phyloP scores from a whole-genome alignment of 345 rosid species.

The Physaria fendleri region DNA sequence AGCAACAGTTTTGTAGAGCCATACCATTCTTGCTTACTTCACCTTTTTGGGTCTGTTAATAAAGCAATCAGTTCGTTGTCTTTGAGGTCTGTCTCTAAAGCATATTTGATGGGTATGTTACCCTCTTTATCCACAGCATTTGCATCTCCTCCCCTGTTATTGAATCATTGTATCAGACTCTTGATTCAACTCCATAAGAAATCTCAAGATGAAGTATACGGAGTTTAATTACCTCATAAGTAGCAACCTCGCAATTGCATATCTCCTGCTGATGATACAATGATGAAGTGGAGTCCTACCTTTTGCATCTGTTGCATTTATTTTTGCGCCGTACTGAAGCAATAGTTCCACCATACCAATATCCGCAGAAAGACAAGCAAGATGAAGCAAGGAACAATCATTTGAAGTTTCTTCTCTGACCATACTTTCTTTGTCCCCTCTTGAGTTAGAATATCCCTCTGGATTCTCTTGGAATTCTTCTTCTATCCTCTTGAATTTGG shows the following conservation, averaged over 20 bases:
- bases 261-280: constrained; percentile 43
- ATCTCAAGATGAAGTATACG: not conserved
- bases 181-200: not conserved
- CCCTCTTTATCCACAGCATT: constrained; percentile 39
- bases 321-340: constrained; percentile 67
- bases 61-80: constrained; percentile 41
- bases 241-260: constrained; percentile 54
- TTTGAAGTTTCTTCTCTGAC: constrained; percentile 37
- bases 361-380: constrained; percentile 71
- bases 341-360: constrained; percentile 71
- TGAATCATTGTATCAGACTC: constrained; percentile 2
- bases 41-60: constrained; percentile 35
- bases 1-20: constrained; percentile 20
- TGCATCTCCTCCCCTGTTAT: constrained; percentile 64
- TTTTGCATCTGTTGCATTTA: constrained; percentile 48
- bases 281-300: constrained; percentile 62
- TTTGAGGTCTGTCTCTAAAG: constrained; percentile 36
- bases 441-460: constrained; percentile 27
- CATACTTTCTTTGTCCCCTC: constrained; percentile 27
- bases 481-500: constrained; percentile 33
- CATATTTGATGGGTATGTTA: constrained; percentile 40
- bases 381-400: constrained; percentile 68
- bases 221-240: constrained; percentile 51
- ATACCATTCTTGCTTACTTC: constrained; percentile 20
- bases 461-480: constrained; percentile 35